Percentiles rank a stretch among this genome's conserved stretches.
Conservation (phyloP, 2,329 filamentous ascomycete species). For the Malbranchea zuffiana region DNA sequence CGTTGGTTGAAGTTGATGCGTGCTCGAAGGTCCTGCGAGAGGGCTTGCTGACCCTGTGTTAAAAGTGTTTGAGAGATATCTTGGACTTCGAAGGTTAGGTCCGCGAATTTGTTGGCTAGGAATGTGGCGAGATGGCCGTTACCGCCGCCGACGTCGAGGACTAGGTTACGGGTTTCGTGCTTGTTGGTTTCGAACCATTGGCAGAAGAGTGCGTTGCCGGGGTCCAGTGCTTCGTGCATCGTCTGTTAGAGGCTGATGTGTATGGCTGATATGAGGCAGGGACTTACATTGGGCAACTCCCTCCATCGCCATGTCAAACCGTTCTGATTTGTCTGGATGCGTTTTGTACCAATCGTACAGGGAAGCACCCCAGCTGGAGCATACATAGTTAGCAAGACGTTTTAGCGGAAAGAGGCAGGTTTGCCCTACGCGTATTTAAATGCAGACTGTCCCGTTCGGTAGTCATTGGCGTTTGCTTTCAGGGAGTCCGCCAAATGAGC, state of each 20-base stretch:
- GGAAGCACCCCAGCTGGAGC: no score
- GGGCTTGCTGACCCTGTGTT: slow-evolving; percentile 1
- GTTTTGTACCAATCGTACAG: no score
- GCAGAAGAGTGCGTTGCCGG: slow-evolving; percentile 10
- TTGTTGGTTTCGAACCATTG: slow-evolving; percentile 9
- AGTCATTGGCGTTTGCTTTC: no score
- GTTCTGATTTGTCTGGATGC: no score
- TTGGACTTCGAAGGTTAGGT: slow-evolving; percentile 5
- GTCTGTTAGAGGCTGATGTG: no score
- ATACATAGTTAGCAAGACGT: no score
- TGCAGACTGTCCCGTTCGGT: no score
- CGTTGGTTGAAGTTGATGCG: slow-evolving; percentile 2
- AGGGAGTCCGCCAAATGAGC: no score
- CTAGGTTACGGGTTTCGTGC: not conserved
- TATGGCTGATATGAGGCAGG: no score
- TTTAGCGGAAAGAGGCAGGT: no score
- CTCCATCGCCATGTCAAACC: no score
- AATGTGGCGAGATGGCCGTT: not conserved
- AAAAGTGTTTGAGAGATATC: slow-evolving; percentile 4
- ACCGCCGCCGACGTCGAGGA: slow-evolving; percentile 9
- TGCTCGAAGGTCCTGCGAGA: not conserved
- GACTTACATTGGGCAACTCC: slow-evolving; percentile 13
- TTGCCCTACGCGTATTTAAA: no score
- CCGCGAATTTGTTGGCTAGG: slow-evolving; percentile 6
- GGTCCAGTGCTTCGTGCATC: slow-evolving; percentile 12